A percentile compares a stretch with the other conserved stretches of the same genome.
Conservation (phyloP, 2,329 filamentous ascomycete genomes). For the Neurospora crassa region DNA sequence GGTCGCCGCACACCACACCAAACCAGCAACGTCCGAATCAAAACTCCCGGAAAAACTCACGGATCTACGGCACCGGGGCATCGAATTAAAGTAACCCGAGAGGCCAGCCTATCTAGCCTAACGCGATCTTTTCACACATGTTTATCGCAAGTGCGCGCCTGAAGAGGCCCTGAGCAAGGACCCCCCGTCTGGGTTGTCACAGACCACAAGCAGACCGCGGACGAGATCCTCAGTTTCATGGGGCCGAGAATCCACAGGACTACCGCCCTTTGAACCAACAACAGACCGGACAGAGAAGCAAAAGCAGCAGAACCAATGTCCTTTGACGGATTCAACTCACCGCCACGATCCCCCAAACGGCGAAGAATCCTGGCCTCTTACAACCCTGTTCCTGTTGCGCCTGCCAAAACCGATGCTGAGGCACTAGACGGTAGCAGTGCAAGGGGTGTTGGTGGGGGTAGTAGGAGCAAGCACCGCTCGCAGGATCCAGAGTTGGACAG, state of each 20-base stretch:
- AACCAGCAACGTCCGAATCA: background rate
- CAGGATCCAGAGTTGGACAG: background rate
- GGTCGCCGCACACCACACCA: background rate
- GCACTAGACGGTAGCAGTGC: background rate
- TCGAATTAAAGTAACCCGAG: background rate
- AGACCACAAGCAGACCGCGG: background rate
- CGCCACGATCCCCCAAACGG: constrained; percentile 23
- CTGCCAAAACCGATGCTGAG: background rate
- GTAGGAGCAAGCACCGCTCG: background rate
- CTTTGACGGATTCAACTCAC: constrained; percentile 1
- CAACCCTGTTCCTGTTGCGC: constrained; percentile 24
- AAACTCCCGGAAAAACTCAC: background rate
- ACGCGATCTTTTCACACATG: background rate
- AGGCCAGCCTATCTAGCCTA: background rate
- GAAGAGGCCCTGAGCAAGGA: background rate
- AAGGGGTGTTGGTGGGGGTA: background rate
- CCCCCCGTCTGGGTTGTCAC: background rate
- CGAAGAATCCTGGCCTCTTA: constrained; percentile 42
- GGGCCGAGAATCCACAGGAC: background rate
- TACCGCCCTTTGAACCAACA: background rate
- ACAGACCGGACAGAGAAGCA: background rate
- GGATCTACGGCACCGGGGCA: background rate
- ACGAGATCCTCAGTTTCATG: background rate
- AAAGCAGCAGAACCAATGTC: background rate
- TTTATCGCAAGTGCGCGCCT: background rate